Percentiles rank a stretch among this genome's conserved stretches.
These are phyloP conservation scores for Eleusine coracana DNA, from an alignment of 176 grass and related monocot species.

Conservation along the genomic window DNA sequence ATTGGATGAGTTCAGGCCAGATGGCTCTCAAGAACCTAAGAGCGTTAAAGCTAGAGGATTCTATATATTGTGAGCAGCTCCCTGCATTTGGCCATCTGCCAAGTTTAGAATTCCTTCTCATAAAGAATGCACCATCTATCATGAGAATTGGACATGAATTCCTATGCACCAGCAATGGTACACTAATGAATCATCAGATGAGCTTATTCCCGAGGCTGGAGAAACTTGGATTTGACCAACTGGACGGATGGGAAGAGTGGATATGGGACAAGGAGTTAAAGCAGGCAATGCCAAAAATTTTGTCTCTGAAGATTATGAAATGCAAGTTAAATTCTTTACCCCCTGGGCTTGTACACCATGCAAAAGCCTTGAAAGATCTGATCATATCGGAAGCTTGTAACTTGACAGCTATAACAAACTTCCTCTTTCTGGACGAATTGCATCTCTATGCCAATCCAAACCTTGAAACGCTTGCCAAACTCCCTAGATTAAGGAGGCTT, in stretches of 20 bases:
- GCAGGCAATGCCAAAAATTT: constrained; percentile 41
- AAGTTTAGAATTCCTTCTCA: constrained; percentile 37
- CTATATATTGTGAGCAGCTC: constrained; percentile 23
- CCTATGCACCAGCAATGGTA: neutral
- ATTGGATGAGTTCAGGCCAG: constrained; percentile 31
- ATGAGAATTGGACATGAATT: constrained; percentile 46
- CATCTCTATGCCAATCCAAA: constrained; percentile 38
- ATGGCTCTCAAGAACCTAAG: constrained; percentile 3
- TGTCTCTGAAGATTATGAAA: constrained; percentile 41
- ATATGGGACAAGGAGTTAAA: constrained; percentile 47
- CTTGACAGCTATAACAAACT: too few species aligned
- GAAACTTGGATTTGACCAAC: constrained; percentile 45
- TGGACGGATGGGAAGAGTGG: constrained; percentile 55
- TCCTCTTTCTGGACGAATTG: neutral
- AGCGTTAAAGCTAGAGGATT: constrained; percentile 22
- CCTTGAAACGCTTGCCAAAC: constrained; percentile 33
- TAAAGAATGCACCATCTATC: constrained; percentile 41
- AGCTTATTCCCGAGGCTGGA: constrained; percentile 41
- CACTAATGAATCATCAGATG: neutral
- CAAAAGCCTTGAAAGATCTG: constrained; percentile 38
- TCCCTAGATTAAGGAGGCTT: constrained; percentile 42
- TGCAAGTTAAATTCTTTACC: constrained; percentile 48
- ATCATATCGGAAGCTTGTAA: neutral
- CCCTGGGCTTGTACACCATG: constrained; percentile 41
- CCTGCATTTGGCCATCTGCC: constrained; percentile 51